Evolutionary conservation across 371 early-diverging fungal species (phyloP), one percentile per base, ranked within the genome.

Genomic region (Parasitella parasitica): DNA sequence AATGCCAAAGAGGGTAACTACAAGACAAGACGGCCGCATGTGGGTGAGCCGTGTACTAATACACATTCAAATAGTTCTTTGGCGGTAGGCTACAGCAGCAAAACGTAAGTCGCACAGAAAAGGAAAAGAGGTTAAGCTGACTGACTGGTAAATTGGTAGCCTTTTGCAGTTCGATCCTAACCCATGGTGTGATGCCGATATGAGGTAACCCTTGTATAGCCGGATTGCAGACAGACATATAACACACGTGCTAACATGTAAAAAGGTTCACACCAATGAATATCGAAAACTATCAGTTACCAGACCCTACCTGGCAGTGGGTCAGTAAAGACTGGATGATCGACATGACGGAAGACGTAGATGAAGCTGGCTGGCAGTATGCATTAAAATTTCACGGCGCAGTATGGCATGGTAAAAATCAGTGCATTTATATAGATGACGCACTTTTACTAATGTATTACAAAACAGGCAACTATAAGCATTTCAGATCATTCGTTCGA

Each of bases 251-350:
- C 28, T 66, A 43, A 58, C 24, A 43, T 12, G 18, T 20, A 5
- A 6, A 37, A 60, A 81, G 81, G 62, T 80, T 69, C 63, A 76
- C 84, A 8, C 79, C 80, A 3, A 83, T 84, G 81, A 78, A 87
- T 46, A 79, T 73, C 1, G 61, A 71, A 16, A 76, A 75, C 18
- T 85, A 73, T 54, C 81, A 76, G 39, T 43, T 87, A 16, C 88
- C 88, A 7, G 86, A 87, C 61, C 86, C 86, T 11, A 77, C 81
- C 9, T 87, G 88, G 88, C 81, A 86, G 66, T 87, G 88, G 88
- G 84, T 69, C 9, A 78, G 75, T 57, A 80, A 80, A 61, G 76
- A 80, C 28, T 87, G 88, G 88, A 69, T 87, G 70, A 83, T 86
- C 16, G 86, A 87, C 63, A 86, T 87, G 88, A 81, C 85, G n/a